Base-by-base conservation (phyloP, 2,329 filamentous ascomycete species). In the Fusarium acutatum region DNA sequence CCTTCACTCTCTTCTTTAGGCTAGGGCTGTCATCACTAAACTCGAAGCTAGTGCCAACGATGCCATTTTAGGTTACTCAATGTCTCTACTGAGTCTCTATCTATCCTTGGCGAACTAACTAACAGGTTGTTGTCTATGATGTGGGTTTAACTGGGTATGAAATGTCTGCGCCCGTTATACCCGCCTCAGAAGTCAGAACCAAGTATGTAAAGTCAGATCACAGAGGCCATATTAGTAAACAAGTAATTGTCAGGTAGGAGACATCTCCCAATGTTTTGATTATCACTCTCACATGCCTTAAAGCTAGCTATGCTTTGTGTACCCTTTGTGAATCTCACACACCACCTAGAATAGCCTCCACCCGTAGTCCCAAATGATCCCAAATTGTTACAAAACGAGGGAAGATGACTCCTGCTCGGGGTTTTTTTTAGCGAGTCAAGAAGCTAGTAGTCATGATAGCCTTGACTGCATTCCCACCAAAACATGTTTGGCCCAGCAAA, bases 321-420 rank as follows among this genome's bases (percentile, higher is more conserved):
- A 60, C 70, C 52, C 57, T 60, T 67, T 61, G 63, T 60, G 46
- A 57, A 47, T 47, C 63, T 63, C 47, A 32, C 57, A 67, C 68
- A 69, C 71, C 59, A 74, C 53, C 50, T 56, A 44, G 26, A 60
- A 74, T 67, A 37, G 49, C 59, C 56, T 50, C 61, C 71, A 66
- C 64, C 66, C 52, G 12, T 65, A 56, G n/a, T 58, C 54, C 65
- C 64, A 66, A 53, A 67, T 61, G 49, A 70, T 64, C 69, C 72
- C 60, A 75, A 73, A 70, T 74, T 74, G 72, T 74, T 74, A 74
- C 72, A 74, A 75, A 60, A 63, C 54, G 50, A 74, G 61, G 52
- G 60, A 70, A 61, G 69, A 70, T 65, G 60, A 64, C 56, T 59
- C 61, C 57, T 65, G 67, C 72, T 67, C 63, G 65, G 72, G 71